phyloP scores from a whole-genome alignment of 2,329 filamentous ascomycete species.

The Helotiales sp. region DNA sequence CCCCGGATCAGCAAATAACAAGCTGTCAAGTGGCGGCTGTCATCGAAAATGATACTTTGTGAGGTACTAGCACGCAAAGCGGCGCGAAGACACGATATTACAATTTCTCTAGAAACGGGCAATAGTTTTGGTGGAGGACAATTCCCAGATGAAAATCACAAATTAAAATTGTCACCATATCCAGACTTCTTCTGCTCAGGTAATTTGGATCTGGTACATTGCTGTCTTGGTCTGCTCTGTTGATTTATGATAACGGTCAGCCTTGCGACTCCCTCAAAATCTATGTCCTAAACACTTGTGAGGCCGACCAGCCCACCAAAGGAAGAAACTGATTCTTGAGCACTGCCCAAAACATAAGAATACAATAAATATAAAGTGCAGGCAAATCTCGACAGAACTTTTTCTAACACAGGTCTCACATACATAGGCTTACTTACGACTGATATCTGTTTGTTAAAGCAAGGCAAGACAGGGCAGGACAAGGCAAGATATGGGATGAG shows the following conservation, averaged over 20 bases:
- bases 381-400: not conserved
- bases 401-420: not conserved
- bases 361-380: constrained; percentile 13
- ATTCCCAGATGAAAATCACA: not conserved
- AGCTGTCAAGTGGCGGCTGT: not conserved
- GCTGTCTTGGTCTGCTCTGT: not conserved
- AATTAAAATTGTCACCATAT: not conserved
- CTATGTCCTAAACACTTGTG: not conserved
- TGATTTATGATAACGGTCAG: not conserved
- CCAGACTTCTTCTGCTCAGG: not conserved
- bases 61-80: not conserved
- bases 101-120: not conserved
- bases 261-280: not conserved
- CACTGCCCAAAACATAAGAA: not conserved
- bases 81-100: not conserved
- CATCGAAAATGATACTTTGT: not conserved
- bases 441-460: not conserved
- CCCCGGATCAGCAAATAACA: not conserved
- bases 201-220: not conserved
- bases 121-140: not conserved
- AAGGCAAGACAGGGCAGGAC: not conserved
- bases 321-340: not conserved
- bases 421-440: not conserved
- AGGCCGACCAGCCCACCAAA: not conserved
- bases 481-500: constrained; percentile 19